Conservation (phyloP, 108 stramenopile genomes). For the Nannochloropsis gaditana region DNA sequence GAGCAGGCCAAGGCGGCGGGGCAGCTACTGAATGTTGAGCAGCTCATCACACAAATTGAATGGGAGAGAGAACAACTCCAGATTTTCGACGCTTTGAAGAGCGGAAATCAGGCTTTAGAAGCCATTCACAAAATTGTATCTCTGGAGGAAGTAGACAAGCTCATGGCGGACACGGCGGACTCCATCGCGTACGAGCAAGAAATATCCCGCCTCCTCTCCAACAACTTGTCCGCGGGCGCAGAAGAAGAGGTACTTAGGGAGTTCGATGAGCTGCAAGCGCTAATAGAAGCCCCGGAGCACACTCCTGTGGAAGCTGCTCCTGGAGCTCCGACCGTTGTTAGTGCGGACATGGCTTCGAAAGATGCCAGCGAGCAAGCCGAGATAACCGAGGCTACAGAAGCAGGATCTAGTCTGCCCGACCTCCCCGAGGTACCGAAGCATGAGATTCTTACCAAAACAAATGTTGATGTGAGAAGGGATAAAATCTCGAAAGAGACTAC, state of each 20-base stretch:
- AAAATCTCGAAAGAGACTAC: too few relatives aligned
- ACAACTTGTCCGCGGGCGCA: slow-evolving; percentile 33
- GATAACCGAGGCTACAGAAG: neutral
- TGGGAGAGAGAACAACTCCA: slow-evolving; percentile 53
- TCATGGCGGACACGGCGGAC: slow-evolving; percentile 53
- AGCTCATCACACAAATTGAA: slow-evolving; percentile 48
- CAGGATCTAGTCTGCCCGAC: neutral
- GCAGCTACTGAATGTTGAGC: slow-evolving; percentile 51
- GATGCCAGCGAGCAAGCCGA: neutral
- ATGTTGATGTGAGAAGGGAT: too few relatives aligned
- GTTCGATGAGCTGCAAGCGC: slow-evolving; percentile 28
- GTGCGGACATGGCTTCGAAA: neutral
- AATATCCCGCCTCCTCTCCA: slow-evolving; percentile 39
- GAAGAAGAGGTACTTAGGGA: slow-evolving; percentile 41
- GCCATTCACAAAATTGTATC: slow-evolving; percentile 47
- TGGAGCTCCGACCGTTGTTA: neutral
- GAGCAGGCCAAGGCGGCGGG: slow-evolving; percentile 52
- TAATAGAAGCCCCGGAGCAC: neutral
- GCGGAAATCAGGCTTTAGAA: slow-evolving; percentile 45
- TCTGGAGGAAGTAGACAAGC: slow-evolving; percentile 51
- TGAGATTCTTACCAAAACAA: neutral
- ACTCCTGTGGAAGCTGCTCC: neutral
- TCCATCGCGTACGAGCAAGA: slow-evolving; percentile 35
- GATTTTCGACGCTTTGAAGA: slow-evolving; percentile 47
- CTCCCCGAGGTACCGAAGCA: slow-evolving; percentile 2